Conservation (phyloP, 768 basidiomycete genomes). For the Lactifluus pinguis region DNA sequence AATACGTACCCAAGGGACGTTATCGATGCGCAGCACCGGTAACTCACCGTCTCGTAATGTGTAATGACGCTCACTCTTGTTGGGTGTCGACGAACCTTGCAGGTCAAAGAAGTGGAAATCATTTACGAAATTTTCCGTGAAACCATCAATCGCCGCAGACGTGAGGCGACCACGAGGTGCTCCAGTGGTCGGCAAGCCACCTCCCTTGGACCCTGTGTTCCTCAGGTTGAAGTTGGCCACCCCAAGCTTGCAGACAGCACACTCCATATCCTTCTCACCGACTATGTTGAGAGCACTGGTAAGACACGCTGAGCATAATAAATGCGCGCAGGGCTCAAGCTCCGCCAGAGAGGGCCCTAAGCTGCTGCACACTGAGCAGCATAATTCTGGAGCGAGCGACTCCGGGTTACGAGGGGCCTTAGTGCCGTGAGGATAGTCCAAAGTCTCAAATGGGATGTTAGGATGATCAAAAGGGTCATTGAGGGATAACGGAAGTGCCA, state of each 20-base stretch:
- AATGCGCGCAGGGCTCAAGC: constrained; percentile 66
- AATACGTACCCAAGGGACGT: constrained; percentile 73
- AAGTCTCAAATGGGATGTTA: constrained; percentile 13
- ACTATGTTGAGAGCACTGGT: constrained; percentile 85
- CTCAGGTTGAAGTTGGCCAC: constrained; percentile 51
- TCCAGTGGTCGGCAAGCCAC: constrained; percentile 10
- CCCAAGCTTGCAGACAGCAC: constrained; percentile 64
- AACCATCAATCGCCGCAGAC: constrained; percentile 17
- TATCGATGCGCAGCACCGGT: constrained; percentile 74
- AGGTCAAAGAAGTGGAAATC: constrained; percentile 23
- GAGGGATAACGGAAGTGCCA: constrained; percentile 28
- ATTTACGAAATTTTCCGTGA: constrained; percentile 21
- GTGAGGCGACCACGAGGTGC: constrained; percentile 19
- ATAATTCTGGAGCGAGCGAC: constrained; percentile 22
- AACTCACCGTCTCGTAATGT: constrained; percentile 28
- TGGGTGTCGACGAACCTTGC: constrained; percentile 26
- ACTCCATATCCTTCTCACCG: constrained; percentile 82
- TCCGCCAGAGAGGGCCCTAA: constrained; percentile 44
- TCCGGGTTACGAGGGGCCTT: constrained; percentile 19
- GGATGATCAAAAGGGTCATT: constrained; percentile 37
- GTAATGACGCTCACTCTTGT: constrained; percentile 21
- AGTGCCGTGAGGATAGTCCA: constrained; percentile 27
- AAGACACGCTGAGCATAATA: constrained; percentile 70
- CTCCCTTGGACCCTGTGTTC: constrained; percentile 24
- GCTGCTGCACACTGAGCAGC: constrained; percentile 59